Conservation (phyloP, 2,329 filamentous ascomycete species). For the Verticillium nubilum region DNA sequence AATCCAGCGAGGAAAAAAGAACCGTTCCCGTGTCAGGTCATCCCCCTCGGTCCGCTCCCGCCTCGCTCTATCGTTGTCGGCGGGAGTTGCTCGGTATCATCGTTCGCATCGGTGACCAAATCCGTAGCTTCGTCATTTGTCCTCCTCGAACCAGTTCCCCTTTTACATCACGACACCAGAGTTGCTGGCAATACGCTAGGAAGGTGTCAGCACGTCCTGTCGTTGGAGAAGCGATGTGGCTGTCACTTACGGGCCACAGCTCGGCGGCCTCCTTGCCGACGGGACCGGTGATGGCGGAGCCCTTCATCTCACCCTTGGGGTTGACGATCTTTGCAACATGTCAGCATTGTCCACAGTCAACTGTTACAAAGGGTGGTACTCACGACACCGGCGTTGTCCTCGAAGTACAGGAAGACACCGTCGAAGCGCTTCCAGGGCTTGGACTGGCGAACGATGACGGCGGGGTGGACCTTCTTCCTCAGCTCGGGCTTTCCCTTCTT, state of each 20-base stretch:
- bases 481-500: slow-evolving; percentile 99
- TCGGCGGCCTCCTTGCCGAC: slow-evolving; percentile 99
- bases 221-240: background rate
- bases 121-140: slow-evolving; percentile 4
- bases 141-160: slow-evolving; percentile 14
- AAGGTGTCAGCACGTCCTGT: slow-evolving; percentile 23
- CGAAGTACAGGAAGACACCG: slow-evolving; percentile 99
- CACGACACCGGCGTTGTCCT: slow-evolving; percentile 99
- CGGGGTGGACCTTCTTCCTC: slow-evolving; percentile 99
- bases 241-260: slow-evolving; percentile 83
- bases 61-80: slow-evolving; percentile 12
- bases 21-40: slow-evolving; percentile 12
- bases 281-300: slow-evolving; percentile 96
- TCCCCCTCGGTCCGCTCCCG: slow-evolving; percentile 12
- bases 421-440: slow-evolving; percentile 99
- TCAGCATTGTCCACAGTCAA: slow-evolving; percentile 26
- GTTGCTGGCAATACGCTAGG: slow-evolving; percentile 97
- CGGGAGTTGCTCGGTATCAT: slow-evolving; percentile 6
- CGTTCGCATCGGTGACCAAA: slow-evolving; percentile 4
- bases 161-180: slow-evolving; percentile 99
- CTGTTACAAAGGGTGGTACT: slow-evolving; percentile 34
- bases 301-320: slow-evolving; percentile 99
- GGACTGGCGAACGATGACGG: slow-evolving; percentile 96
- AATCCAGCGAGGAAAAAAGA: slow-evolving; percentile 32
- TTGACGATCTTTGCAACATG: slow-evolving; percentile 76